A percentile compares a stretch with the other conserved stretches of the same genome.
Evolutionary conservation across 2,329 filamentous ascomycete genomes (phyloP).

Genomic region (Graphiopsis chlorocephala): DNA sequence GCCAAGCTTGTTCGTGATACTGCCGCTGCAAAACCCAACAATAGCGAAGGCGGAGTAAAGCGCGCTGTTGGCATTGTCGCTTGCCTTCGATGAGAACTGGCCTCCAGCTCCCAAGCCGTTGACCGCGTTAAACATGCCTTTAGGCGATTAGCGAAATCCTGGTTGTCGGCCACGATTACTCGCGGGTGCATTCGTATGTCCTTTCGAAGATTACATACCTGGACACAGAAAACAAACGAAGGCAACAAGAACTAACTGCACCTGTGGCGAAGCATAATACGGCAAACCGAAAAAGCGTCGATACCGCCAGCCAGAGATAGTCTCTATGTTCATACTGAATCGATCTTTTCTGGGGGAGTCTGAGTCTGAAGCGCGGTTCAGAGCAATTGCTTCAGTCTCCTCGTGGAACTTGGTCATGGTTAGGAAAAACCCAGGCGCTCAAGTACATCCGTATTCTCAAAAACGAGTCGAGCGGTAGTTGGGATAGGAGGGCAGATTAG

Average conservation of each 20-base stretch:
- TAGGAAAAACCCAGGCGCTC: neutral
- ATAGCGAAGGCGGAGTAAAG: slow-evolving; percentile 71
- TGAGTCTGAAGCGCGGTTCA: slow-evolving; percentile 1
- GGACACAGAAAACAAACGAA: slow-evolving; percentile 55
- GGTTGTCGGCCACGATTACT: too few species aligned
- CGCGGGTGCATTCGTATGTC: slow-evolving; percentile 8
- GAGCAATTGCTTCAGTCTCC: slow-evolving; percentile 2
- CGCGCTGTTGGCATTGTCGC: slow-evolving; percentile 63
- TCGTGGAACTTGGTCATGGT: slow-evolving; percentile 11
- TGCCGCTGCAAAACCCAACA: slow-evolving; percentile 64
- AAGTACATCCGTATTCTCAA: neutral
- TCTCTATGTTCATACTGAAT: neutral
- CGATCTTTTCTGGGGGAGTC: neutral
- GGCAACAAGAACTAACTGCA: slow-evolving; percentile 49
- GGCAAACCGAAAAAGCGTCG: slow-evolving; percentile 44
- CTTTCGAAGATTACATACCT: slow-evolving; percentile 29
- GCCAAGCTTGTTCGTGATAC: slow-evolving; percentile 73
- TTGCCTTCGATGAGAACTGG: slow-evolving; percentile 44
- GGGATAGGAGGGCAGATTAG: neutral
- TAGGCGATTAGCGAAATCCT: neutral
- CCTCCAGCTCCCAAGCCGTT: slow-evolving; percentile 52
- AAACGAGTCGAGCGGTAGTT: neutral
- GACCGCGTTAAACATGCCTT: slow-evolving; percentile 52
- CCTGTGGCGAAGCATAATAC: slow-evolving; percentile 50
- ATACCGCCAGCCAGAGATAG: slow-evolving; percentile 50